Percentiles rank a stretch among this genome's conserved stretches.
Conservation (phyloP, 169 alveolate species). For the Plasmodium vivax region DNA sequence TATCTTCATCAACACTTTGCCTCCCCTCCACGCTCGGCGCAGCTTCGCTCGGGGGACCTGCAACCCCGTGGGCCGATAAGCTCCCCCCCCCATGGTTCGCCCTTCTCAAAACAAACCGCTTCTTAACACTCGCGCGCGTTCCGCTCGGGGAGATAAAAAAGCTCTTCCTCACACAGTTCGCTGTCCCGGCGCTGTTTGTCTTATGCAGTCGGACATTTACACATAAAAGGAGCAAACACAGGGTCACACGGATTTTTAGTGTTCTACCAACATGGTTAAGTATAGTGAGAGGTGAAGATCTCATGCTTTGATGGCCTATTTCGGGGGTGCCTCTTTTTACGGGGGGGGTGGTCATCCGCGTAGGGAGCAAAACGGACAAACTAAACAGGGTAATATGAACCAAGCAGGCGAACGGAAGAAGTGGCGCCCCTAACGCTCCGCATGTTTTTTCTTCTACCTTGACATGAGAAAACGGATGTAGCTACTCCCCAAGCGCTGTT, state of each 20-base stretch:
- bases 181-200: background rate
- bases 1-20: background rate
- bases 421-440: background rate
- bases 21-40: background rate
- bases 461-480: background rate
- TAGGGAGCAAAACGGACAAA: background rate
- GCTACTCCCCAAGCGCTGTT: background rate
- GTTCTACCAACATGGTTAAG: slow-evolving; percentile 52
- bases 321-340: background rate
- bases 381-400: background rate
- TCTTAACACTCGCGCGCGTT: background rate
- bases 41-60: background rate
- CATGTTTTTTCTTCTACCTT: background rate
- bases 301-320: slow-evolving; percentile 31
- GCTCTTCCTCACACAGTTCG: background rate
- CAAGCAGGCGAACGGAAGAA: background rate
- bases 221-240: slow-evolving; percentile 23
- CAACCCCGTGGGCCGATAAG: background rate
- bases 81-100: background rate
- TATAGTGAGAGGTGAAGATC: slow-evolving; percentile 9
- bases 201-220: background rate
- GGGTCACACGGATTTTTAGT: slow-evolving; percentile 37
- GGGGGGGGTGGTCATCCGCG: background rate
- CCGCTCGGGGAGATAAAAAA: slow-evolving; percentile 17
- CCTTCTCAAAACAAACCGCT: slow-evolving; percentile 18